These are phyloP conservation scores for Arctium minus DNA, from an alignment of 129 eudicot genomes.

Conservation along the genomic window DNA sequence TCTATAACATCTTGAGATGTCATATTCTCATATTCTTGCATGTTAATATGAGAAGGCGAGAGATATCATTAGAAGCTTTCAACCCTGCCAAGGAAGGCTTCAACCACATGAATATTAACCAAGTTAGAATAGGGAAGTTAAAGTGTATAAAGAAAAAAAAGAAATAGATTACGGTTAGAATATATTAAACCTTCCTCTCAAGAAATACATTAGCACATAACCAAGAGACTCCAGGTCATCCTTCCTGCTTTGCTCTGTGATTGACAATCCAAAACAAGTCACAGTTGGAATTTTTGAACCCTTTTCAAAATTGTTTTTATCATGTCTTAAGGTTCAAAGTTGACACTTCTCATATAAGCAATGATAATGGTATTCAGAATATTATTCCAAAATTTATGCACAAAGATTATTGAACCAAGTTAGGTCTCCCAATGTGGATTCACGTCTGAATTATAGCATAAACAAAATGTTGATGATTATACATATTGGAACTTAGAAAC, in stretches of 20 bases:
- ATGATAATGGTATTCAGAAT: background rate
- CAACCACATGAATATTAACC: constrained; percentile 9
- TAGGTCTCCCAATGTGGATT: background rate
- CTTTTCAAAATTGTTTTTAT: too few species aligned
- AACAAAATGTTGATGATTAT: background rate
- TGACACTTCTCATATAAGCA: background rate
- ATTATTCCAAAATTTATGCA: background rate
- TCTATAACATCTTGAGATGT: too few species aligned
- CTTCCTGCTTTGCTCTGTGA: too few species aligned
- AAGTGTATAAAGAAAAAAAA: background rate
- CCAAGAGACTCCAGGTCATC: too few species aligned
- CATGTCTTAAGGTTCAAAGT: background rate
- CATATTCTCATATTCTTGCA: too few species aligned
- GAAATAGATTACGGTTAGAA: too few species aligned
- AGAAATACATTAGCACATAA: too few species aligned
- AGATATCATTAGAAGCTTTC: too few species aligned
- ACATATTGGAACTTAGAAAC: background rate
- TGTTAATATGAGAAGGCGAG: too few species aligned
- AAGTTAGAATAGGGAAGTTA: background rate
- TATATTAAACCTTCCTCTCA: too few species aligned
- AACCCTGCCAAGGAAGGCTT: constrained; percentile 78
- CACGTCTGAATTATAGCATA: background rate
- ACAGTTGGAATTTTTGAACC: too few species aligned
- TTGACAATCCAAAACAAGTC: too few species aligned
- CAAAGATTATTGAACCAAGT: background rate